Conservation (phyloP, 192 early-diverging fungal genomes). For the Podila epigama region DNA sequence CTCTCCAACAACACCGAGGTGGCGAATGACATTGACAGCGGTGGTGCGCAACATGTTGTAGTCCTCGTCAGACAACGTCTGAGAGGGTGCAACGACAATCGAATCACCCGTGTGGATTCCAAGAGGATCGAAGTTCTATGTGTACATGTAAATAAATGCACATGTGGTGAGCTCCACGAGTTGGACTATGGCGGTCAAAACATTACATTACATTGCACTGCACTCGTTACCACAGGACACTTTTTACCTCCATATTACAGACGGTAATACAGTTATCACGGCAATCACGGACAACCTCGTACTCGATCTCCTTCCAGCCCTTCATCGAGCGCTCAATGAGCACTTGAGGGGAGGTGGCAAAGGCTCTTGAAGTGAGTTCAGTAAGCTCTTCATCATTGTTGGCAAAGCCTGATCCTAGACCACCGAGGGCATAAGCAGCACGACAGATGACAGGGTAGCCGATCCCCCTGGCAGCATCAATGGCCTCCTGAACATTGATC, state of each 20-base stretch:
- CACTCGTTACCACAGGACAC: neutral
- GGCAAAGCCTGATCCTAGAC: constrained; percentile 98
- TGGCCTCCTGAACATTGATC: constrained; percentile 81
- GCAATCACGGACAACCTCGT: constrained; percentile 97
- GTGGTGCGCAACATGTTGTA: constrained; percentile 98
- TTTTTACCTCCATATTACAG: constrained; percentile 92
- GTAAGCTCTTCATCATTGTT: constrained; percentile 84
- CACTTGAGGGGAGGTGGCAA: constrained; percentile 91
- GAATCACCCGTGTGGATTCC: constrained; percentile 99
- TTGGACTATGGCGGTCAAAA: too few relatives aligned
- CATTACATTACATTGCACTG: neutral
- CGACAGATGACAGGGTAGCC: constrained; percentile 97
- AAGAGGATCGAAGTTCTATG: constrained; percentile 95
- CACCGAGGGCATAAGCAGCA: constrained; percentile 95
- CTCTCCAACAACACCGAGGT: constrained; percentile 98
- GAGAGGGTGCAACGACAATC: constrained; percentile 97
- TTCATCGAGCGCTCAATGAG: constrained; percentile 97
- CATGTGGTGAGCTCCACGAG: neutral
- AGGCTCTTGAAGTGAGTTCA: constrained; percentile 84
- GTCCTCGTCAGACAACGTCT: constrained; percentile 98
- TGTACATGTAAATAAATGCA: neutral
- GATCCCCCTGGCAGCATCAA: constrained; percentile 84
- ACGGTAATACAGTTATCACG: constrained; percentile 98
- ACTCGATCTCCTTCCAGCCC: constrained; percentile 99
- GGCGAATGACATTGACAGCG: constrained; percentile 96